phyloP scores from a whole-genome alignment of 495 filamentous ascomycete genomes.

The Podospora pseudocomata region DNA sequence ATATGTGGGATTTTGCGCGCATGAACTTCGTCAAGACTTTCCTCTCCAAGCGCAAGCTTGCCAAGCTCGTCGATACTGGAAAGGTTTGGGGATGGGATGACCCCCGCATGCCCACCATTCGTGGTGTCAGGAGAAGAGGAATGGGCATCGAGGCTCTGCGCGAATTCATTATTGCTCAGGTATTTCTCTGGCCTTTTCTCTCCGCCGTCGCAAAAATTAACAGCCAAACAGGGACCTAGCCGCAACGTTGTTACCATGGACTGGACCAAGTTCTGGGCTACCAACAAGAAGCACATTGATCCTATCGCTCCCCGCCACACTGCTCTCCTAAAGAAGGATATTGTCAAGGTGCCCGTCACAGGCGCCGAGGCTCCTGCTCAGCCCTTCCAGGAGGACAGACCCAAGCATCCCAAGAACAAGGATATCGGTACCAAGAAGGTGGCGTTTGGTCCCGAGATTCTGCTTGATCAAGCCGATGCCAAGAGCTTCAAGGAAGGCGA shows the following conservation, averaged over 20 bases:
- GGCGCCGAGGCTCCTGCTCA: conserved; percentile 59
- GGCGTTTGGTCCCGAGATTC: conserved; percentile 62
- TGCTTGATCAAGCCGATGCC: conserved; percentile 85
- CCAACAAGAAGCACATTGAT: conserved; percentile 94
- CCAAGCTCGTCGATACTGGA: conserved; percentile 83
- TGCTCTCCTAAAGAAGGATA: conserved; percentile 63
- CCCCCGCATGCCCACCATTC: conserved; percentile 90
- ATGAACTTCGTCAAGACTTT: conserved; percentile 78
- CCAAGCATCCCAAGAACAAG: conserved; percentile 83
- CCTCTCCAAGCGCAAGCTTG: conserved; percentile 86
- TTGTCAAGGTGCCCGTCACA: conserved; percentile 63
- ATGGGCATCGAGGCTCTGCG: conserved; percentile 86
- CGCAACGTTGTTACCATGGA: conserved; percentile 58
- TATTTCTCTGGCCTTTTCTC: conserved; percentile 48
- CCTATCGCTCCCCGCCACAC: conserved; percentile 83
- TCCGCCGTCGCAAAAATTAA: neutral
- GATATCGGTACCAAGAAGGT: conserved; percentile 83
- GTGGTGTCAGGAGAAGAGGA: conserved; percentile 81
- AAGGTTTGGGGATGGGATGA: conserved; percentile 92
- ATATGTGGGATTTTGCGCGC: conserved; percentile 97
- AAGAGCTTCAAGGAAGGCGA: conserved; percentile 76
- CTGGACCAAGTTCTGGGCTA: conserved; percentile 89
- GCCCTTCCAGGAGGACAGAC: conserved; percentile 67
- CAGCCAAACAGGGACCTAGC: neutral
- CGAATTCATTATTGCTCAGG: conserved; percentile 91